Evolutionary conservation across 805 yeast genomes (phyloP).

Genomic region (Wickerhamiella australiensis): DNA sequence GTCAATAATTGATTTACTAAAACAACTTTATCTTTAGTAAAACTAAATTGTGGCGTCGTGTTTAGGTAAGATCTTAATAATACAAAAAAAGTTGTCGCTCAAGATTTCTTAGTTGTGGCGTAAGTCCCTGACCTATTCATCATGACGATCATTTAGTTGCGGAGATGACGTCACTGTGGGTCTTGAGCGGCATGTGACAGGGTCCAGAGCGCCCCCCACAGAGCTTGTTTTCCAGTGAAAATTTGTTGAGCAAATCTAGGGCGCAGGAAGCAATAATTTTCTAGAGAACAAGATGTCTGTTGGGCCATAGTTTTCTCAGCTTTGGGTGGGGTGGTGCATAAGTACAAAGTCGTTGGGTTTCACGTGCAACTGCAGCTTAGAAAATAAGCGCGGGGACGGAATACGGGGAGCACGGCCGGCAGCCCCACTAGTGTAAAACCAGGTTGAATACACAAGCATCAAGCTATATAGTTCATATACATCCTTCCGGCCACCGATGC

Average conservation of each 20-base stretch:
- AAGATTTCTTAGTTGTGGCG: too few species aligned
- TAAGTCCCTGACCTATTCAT: too few species aligned
- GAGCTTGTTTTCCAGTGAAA: background rate
- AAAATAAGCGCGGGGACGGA: background rate
- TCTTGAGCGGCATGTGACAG: slow-evolving; percentile 1
- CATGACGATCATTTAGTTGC: background rate
- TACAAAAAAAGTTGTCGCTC: too few species aligned
- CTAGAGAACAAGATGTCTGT: too few species aligned
- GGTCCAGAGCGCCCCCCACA: background rate
- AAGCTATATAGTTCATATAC: background rate
- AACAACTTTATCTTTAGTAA: too few species aligned
- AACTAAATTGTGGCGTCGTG: too few species aligned
- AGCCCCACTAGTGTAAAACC: background rate
- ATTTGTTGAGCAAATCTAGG: background rate
- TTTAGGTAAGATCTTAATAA: too few species aligned
- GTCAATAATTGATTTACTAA: too few species aligned
- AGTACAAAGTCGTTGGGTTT: slow-evolving; percentile 1
- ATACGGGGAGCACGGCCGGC: background rate
- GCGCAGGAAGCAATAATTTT: too few species aligned
- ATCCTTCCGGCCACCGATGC: background rate
- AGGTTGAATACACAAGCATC: background rate
- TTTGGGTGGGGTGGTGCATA: background rate
- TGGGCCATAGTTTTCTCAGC: too few species aligned
- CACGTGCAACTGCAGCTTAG: background rate
- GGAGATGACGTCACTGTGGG: slow-evolving; percentile 3